Evolutionary conservation across 1,284 basidiomycete genomes (phyloP).

Genomic region (Cryptococcus hybrid): DNA sequence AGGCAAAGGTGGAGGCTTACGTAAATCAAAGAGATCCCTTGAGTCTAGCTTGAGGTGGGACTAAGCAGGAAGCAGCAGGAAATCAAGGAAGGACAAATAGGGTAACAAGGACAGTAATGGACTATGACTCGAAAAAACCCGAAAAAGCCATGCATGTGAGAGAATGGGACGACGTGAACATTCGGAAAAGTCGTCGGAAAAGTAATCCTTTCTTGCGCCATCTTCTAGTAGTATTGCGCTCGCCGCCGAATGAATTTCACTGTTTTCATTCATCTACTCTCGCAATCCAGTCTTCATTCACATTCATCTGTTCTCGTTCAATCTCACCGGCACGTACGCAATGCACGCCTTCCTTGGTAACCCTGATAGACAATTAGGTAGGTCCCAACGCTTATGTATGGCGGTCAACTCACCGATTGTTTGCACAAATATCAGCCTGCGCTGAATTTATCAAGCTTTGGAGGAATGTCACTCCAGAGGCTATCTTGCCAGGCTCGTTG

Average conservation of each 20-base stretch:
- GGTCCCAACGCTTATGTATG: conserved; percentile 9
- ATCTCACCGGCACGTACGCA: too few species aligned
- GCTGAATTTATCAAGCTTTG: conserved; percentile 46
- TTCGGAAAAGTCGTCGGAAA: background rate
- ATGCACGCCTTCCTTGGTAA: conserved; percentile 48
- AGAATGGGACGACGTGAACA: background rate
- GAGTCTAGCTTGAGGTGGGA: too few species aligned
- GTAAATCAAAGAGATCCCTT: background rate
- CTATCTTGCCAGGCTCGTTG: conserved; percentile 27
- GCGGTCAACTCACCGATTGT: background rate
- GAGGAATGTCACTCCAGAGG: conserved; percentile 43
- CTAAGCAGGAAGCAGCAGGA: too few species aligned
- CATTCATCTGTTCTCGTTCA: background rate
- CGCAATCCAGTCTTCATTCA: background rate
- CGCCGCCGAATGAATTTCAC: background rate
- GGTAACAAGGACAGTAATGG: background rate
- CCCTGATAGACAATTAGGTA: conserved; percentile 42
- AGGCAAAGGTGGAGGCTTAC: background rate
- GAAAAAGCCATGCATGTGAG: too few species aligned
- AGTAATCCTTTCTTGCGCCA: background rate
- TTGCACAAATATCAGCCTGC: conserved; percentile 28
- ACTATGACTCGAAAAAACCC: too few species aligned
- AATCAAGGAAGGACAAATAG: background rate
- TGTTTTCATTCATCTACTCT: background rate
- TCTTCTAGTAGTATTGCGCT: background rate